These are phyloP conservation scores for Phytophthora foliorum DNA, from an alignment of 352 stramenopile species.

Conservation along the genomic window DNA sequence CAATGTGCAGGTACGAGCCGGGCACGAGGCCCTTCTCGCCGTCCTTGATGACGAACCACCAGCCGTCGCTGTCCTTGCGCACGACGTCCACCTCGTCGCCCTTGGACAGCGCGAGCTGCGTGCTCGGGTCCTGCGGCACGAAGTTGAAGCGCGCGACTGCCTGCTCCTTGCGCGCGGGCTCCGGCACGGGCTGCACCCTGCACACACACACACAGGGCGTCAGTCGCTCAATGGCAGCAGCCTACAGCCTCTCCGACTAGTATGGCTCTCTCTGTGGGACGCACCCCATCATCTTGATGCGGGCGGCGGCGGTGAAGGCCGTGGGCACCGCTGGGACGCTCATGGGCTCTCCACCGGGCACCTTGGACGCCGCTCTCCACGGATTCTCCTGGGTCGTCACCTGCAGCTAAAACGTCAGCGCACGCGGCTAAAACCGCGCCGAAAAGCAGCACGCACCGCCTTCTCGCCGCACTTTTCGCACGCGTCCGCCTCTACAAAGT, in stretches of 20 bases:
- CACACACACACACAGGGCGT: conserved; percentile 12
- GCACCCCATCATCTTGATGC: conserved; percentile 65
- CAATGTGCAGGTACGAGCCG: conserved; percentile 76
- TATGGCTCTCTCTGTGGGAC: conserved; percentile 12
- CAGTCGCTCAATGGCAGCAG: conserved; percentile 1
- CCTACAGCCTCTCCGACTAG: not conserved
- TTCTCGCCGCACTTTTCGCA: conserved; percentile 75
- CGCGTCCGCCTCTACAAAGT: conserved; percentile 58
- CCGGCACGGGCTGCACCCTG: conserved; percentile 40
- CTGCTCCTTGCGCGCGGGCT: conserved; percentile 65
- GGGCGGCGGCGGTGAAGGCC: conserved; percentile 64
- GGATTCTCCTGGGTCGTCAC: conserved; percentile 53
- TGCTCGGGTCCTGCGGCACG: conserved; percentile 71
- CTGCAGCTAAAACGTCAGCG: conserved; percentile 27
- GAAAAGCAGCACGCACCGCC: conserved; percentile 47
- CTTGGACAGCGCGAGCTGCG: conserved; percentile 76
- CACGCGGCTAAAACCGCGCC: not conserved
- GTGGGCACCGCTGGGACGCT: conserved; percentile 71
- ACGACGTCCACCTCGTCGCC: conserved; percentile 81
- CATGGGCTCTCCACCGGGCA: conserved; percentile 41
- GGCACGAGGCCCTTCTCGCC: conserved; percentile 86
- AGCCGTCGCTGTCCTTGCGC: conserved; percentile 85
- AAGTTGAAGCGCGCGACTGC: conserved; percentile 84
- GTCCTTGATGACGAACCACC: conserved; percentile 86
- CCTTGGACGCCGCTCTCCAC: conserved; percentile 64